Evolutionary conservation across 1,284 basidiomycete genomes (phyloP).

Genomic region (Melampsora abietis-canadensis): DNA sequence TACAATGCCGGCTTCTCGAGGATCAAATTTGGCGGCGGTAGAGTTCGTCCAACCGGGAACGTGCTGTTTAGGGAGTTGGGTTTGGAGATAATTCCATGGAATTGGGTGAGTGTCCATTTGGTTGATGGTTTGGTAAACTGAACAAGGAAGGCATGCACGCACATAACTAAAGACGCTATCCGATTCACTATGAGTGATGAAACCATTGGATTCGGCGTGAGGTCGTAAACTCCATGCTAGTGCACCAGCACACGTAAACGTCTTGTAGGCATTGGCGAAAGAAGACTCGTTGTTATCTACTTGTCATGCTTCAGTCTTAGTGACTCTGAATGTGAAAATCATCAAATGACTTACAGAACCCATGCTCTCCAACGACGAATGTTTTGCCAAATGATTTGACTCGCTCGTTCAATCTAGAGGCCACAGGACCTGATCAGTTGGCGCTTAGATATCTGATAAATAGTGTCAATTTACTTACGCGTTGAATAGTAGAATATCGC

Average conservation of each 20-base stretch:
- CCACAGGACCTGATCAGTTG: not conserved
- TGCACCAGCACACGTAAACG: constrained; percentile 1
- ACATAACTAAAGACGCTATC: not conserved
- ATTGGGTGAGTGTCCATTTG: not conserved
- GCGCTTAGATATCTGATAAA: not conserved
- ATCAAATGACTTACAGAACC: constrained; percentile 6
- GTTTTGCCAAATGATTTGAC: not conserved
- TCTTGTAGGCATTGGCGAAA: not conserved
- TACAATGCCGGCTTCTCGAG: not conserved
- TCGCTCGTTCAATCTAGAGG: not conserved
- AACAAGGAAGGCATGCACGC: not conserved
- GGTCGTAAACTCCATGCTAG: not conserved
- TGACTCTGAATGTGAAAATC: not conserved
- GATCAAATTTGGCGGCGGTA: not conserved
- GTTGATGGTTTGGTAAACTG: not conserved
- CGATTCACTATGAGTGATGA: not conserved
- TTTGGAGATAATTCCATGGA: not conserved
- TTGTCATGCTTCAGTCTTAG: not conserved
- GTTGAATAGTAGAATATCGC: not conserved
- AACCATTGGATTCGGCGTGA: constrained; percentile 7
- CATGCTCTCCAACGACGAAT: constrained; percentile 10
- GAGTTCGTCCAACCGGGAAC: constrained; percentile 7
- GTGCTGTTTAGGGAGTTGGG: not conserved
- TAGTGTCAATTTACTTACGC: not conserved
- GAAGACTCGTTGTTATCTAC: not conserved